Evolutionary conservation across 2,329 filamentous ascomycete species (phyloP), one percentile per base, ranked within the genome.

Genomic region (Monosporascus sp.): DNA sequence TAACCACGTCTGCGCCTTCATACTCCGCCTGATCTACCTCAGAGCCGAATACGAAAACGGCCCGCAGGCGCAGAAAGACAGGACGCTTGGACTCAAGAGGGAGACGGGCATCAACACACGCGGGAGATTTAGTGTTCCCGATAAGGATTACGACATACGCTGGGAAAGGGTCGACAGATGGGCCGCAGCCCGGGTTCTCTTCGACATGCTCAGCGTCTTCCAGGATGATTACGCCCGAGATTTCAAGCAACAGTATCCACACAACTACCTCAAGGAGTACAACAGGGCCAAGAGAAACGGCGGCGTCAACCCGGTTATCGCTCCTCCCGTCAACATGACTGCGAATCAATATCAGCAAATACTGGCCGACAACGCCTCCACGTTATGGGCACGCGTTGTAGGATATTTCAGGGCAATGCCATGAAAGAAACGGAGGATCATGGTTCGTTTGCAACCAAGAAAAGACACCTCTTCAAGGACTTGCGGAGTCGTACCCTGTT

Each of bases 151-250:
- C 48, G 55, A 54, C 37, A 6, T 7, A 2, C 4, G 1, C 1
- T 58, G 58, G 58, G 51, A 51, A 2, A 17, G 11, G 0, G 47
- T 45, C 4, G 58, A 56, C 31, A 54, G 53, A 22, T 60, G 58
- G 58, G 47, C 37, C 1, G 51, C 52, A 6, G 46, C 46, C 7
- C 58, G 45, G n/a, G 52, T 58, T 6, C 45, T 60, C 3, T 58
- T 50, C 27, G 2, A 14, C 2, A 54, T 49, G 43, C 52, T 60
- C 20, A 1, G 2, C 1, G 39, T 18, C 6, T 25, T 39, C 27
- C 43, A 49, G 11, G 20, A 56, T 5, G 3, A 2, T 1, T 53
- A 48, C 15, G 31, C 45, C 4, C 17, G 6, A 4, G 14, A 44
- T 5, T 20, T 43, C 25, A 8, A 43, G 15, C 3, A 43, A 3